phyloP scores from a whole-genome alignment of 768 basidiomycete genomes.

The Podaxis sp. region DNA sequence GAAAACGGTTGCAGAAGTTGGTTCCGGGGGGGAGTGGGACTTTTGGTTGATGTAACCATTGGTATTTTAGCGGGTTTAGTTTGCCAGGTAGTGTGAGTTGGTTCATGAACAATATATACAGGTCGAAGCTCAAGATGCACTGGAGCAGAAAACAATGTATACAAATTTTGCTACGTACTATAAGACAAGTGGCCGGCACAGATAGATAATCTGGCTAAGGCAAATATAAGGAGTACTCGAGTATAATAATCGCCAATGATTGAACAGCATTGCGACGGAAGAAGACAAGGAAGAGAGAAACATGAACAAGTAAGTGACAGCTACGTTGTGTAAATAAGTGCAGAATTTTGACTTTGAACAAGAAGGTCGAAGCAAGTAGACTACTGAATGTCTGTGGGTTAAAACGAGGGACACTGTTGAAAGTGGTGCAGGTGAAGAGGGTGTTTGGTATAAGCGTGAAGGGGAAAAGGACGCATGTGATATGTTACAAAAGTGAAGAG shows the following conservation, averaged over 20 bases:
- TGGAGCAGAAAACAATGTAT: neutral
- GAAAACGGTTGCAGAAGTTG: neutral
- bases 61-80: no score
- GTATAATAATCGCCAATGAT: neutral
- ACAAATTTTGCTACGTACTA: conserved; percentile 11
- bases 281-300: neutral
- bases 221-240: conserved; percentile 2
- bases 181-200: conserved; percentile 12
- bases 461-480: neutral
- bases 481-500: neutral
- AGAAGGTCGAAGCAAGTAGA: neutral
- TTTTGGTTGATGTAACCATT: neutral
- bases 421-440: neutral
- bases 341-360: neutral
- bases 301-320: conserved; percentile 1
- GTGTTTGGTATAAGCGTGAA: neutral
- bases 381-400: neutral
- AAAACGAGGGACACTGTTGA: neutral
- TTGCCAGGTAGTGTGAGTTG: neutral
- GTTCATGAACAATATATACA: neutral
- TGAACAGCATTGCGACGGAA: neutral
- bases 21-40: neutral
- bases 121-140: neutral
- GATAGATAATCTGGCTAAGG: conserved; percentile 9
- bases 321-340: neutral